These are phyloP conservation scores for Kurtzmaniella cleridarum DNA, from an alignment of 805 yeast species.

Conservation along the genomic window DNA sequence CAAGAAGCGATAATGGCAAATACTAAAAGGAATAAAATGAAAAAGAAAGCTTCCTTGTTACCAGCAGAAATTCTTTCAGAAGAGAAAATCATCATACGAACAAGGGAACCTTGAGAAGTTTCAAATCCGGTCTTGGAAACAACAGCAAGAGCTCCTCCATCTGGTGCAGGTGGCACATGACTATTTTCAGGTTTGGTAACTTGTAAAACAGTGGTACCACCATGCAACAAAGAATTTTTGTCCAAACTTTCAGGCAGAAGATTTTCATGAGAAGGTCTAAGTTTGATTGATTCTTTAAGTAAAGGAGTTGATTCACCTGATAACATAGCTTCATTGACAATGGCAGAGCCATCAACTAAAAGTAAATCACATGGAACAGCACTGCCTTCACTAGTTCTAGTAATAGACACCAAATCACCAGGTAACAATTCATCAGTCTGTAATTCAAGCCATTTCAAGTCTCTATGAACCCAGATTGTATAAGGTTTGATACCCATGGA, in stretches of 20 bases:
- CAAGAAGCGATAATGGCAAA: slow-evolving; percentile 95
- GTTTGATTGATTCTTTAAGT: slow-evolving; percentile 82
- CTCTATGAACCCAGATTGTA: slow-evolving; percentile 66
- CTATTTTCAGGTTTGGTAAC: slow-evolving; percentile 63
- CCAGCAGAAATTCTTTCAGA: slow-evolving; percentile 96
- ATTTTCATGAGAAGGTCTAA: slow-evolving; percentile 67
- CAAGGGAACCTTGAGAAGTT: slow-evolving; percentile 95
- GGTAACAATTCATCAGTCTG: slow-evolving; percentile 79
- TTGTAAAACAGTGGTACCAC: slow-evolving; percentile 95
- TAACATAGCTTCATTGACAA: slow-evolving; percentile 97
- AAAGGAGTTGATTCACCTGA: slow-evolving; percentile 98
- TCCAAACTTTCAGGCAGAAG: slow-evolving; percentile 79
- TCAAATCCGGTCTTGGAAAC: slow-evolving; percentile 97
- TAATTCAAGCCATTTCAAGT: slow-evolving; percentile 60
- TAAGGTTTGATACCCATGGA: slow-evolving; percentile 97
- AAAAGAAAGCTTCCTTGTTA: slow-evolving; percentile 87
- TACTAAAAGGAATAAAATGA: slow-evolving; percentile 80
- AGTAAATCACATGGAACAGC: slow-evolving; percentile 94
- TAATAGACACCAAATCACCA: slow-evolving; percentile 82
- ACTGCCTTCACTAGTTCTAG: slow-evolving; percentile 84
- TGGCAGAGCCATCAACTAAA: slow-evolving; percentile 83
- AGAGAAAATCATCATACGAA: slow-evolving; percentile 95
- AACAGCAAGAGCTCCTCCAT: slow-evolving; percentile 84
- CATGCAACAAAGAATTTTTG: slow-evolving; percentile 82
- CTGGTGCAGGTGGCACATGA: slow-evolving; percentile 69